These are phyloP conservation scores for Acanthamoeba lugdunensis DNA, from an alignment of 208 protist species.

Conservation along the genomic window DNA sequence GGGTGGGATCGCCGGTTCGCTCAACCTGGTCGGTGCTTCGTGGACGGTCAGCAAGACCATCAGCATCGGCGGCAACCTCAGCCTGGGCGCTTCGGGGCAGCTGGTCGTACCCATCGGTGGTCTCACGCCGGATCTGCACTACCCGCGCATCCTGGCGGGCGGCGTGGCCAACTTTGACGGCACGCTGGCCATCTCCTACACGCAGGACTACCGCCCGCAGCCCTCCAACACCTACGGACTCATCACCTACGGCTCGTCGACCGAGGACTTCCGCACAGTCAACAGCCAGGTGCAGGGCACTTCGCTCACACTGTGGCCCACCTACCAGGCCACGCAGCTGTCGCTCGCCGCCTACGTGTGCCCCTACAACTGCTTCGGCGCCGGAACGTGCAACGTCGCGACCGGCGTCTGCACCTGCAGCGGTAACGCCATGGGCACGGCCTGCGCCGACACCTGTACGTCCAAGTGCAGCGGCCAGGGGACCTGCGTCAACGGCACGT, in stretches of 20 bases:
- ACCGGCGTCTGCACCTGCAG: conserved; percentile 29
- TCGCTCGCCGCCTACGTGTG: not conserved
- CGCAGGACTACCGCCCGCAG: conserved; percentile 23
- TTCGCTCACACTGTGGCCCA: conserved; percentile 12
- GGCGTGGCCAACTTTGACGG: conserved; percentile 37
- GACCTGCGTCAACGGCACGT: conserved; percentile 46
- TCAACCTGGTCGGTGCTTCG: not conserved
- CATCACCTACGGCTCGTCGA: not conserved
- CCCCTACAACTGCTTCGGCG: conserved; percentile 56
- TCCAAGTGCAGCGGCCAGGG: conserved; percentile 37
- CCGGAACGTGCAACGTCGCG: conserved; percentile 24
- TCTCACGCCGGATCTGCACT: not conserved
- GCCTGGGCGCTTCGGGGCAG: not conserved
- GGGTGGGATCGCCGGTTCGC: not conserved
- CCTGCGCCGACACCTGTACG: conserved; percentile 22
- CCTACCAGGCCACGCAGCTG: conserved; percentile 8
- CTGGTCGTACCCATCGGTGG: not conserved
- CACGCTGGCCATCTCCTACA: conserved; percentile 3
- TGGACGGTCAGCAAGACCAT: not conserved
- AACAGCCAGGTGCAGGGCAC: conserved; percentile 9
- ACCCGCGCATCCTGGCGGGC: not conserved
- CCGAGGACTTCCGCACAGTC: conserved; percentile 19
- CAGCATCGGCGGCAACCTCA: conserved; percentile 33
- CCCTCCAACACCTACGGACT: not conserved
- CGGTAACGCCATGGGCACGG: not conserved